Percentiles rank a stretch among this genome's conserved stretches.
Conservation (phyloP, 176 grass and related monocot species). For the Oryza meridionalis region DNA sequence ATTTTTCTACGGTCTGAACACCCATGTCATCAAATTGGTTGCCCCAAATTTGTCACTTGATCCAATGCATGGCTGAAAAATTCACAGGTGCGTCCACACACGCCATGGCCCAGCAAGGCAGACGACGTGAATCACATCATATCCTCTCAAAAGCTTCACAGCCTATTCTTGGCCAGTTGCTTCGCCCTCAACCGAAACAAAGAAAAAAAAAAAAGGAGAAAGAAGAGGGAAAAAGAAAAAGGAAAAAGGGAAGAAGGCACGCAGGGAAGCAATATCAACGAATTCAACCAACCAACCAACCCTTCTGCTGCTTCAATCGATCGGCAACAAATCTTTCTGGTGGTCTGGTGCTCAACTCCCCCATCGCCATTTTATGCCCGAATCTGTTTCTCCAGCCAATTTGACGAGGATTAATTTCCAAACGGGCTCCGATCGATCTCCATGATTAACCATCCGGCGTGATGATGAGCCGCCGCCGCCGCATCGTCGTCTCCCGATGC, state of each 20-base stretch:
- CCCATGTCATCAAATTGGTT: no score
- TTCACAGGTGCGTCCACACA: no score
- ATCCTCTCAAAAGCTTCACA: background rate
- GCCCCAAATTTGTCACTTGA: no score
- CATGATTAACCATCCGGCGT: background rate
- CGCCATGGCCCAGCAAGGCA: no score
- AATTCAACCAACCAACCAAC: background rate
- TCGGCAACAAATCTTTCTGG: background rate
- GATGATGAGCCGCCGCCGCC: slow-evolving; percentile 47
- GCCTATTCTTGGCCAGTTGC: slow-evolving; percentile 28
- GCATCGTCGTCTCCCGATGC: background rate
- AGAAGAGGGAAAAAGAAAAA: background rate
- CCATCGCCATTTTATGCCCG: background rate
- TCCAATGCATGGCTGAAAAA: no score
- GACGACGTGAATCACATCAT: background rate
- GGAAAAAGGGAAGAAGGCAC: background rate
- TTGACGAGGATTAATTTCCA: background rate
- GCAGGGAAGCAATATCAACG: slow-evolving; percentile 11
- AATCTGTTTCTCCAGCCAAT: slow-evolving; percentile 16
- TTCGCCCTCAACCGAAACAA: slow-evolving; percentile 1
- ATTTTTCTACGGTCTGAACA: no score
- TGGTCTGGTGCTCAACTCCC: background rate
- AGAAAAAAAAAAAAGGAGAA: background rate
- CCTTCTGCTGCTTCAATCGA: background rate
- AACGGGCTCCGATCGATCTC: background rate